Base-by-base conservation (phyloP, 2,329 filamentous ascomycete genomes). In the Monosporascus cannonballus region DNA sequence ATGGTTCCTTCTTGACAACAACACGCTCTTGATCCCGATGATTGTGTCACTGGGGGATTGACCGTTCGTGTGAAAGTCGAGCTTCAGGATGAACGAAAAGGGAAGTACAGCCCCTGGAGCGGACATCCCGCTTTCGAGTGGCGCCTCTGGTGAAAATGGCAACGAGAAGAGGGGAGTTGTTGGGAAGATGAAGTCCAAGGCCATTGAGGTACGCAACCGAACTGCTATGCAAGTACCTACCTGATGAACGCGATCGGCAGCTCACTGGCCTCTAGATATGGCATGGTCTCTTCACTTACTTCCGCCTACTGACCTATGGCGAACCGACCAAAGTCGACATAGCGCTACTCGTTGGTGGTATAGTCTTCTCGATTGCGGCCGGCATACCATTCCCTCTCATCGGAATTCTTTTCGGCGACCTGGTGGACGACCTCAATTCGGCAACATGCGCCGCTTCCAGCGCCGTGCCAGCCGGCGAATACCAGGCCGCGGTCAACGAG, bases 381-480 rank as follows among this genome's bases (percentile, higher is more conserved):
- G 83, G 83, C 47, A 74, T 82, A 4, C 83, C 83, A 0, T 83
- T 85, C 52, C 83, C 83, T 15, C 70, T 86, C 20, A 79, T 86
- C 61, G 83, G 79, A 50, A 80, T 86, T 54, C 71, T 86, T 50
- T 86, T 86, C 59, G 81, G 83, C 51, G 72, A 84, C 65, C 76
- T 86, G 6, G 73, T 86, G 56, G 80, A 86, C 62, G 73, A 80
- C 54, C 73, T 86, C 61, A 85, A 84, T 61, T 67, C 70, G 14
- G 77, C 78, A 20, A 77, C 79, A n/a, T 84, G 81, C 63, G 69
- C 69, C 6, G 58, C 64, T 47, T 63, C 69, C 39, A 54, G 63
- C 9, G 53, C 60, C 15, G 50, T 50, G 45, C 56, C 65, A 14
- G 59, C 63, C 5, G 58, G 57, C n/a, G 56, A 63, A 20, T 69